Evolutionary conservation across 169 alveolate species (phyloP), one percentile per base, ranked within the genome.

Genomic region (Plasmodium gaboni): DNA sequence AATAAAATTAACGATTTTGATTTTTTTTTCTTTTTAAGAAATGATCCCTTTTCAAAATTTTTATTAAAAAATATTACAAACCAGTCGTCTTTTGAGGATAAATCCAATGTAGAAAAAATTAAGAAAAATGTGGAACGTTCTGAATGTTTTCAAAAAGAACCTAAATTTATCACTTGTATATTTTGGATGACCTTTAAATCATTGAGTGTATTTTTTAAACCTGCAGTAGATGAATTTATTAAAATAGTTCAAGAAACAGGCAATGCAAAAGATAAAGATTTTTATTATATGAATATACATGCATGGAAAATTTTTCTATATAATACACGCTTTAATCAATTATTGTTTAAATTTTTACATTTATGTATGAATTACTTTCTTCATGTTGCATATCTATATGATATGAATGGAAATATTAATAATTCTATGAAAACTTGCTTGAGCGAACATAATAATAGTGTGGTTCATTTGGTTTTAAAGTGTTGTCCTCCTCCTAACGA

Each of bases 111-210:
- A 13, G 93, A 87, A 76, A 88, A 46, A 42, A 93, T 91, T 63
- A 63, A 89, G 46, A 88, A 74, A 15, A 68, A 57, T 71, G 80
- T 88, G 15, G 26, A 83, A 38, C 26, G 71, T 32, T 73, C 51
- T 19, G 63, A 87, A 69, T 26, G 65, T 59, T 90, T 86, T 57
- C 50, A 80, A 55, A 95, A 92, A 17, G 91, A 92, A 12, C 91
- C 96, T 6, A 95, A 95, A 67, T 95, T 95, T 86, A 92, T 95
- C 26, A 92, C 97, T 1, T 96, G 95, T 64, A 94, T 96, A 7
- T 96, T 95, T 87, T 96, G 97, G 98, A 80, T 93, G 57, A 89
- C 97, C 1, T 72, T 94, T 67, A 94, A 95, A 64, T 92, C 96
- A 6, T 26, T 95, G 5, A 94, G 93, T n/a, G 93, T 94, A 76